Evolutionary conservation across 306 rosid genomes (phyloP), one percentile per base, ranked within the genome.

Genomic region (Quercus dentata): DNA sequence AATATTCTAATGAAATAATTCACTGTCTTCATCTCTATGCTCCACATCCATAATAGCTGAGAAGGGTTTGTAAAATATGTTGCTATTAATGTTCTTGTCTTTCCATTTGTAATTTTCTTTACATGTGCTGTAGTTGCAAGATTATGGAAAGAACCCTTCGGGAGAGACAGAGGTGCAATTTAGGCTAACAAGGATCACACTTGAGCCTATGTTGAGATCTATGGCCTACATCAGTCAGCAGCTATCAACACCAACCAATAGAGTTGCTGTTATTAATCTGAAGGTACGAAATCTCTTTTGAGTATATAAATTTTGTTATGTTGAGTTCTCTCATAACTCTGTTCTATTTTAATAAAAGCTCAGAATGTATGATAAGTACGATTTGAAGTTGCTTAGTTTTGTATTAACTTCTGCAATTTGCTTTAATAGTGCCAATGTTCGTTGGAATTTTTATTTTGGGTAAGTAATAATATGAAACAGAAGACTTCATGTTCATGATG

Each of bases 191-290:
- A 85, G 87, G 87, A 80, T 86, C 76, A 89, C 91, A 61, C 88
- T 92, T 80, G 95, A 89, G 86, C 95, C 97, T 64, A 92, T 92
- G 97, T 72, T 92, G 85, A 83, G 82, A 76, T 92, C 95, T 14
- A 90, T 92, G 97, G 81, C 94, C 75, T 77, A 83, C 71, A 90
- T 90, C 76, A 83, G 91, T 79, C 93, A 90, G 73, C 95, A 92
- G 85, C 90, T 92, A 67, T 82, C 89, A 65, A 30, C 86, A 62
- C 91, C 95, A 49, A 82, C 86, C 83, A 90, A 92, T 84, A 89
- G 84, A 88, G 95, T 87, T 76, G 97, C 94, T 20, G 90, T 90
- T 80, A 88, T 92, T 75, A 90, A 86, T 90, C 89, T 90, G 64
- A 90, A 89, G 94, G 97, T 90, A 81, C 75, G 31, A 18, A 28